Conservation (phyloP, 2,329 filamentous ascomycete species). For the Colletotrichum navitas region DNA sequence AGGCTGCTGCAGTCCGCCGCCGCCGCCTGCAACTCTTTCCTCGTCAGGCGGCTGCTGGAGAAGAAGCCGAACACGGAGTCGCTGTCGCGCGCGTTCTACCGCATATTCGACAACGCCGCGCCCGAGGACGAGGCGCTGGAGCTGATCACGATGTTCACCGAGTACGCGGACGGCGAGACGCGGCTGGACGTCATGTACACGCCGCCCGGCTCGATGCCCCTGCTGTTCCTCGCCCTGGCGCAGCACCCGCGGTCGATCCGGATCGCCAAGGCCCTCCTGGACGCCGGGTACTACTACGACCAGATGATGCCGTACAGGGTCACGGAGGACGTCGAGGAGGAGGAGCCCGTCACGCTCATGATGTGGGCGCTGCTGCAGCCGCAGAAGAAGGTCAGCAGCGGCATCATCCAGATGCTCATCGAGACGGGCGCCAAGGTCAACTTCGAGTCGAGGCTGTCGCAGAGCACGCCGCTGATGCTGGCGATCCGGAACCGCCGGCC, state of each 20-base stretch:
- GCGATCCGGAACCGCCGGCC: slow-evolving; percentile 67
- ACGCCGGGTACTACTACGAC: slow-evolving; percentile 72
- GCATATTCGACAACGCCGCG: slow-evolving; percentile 65
- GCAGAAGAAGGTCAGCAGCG: slow-evolving; percentile 71
- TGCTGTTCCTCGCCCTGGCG: slow-evolving; percentile 65
- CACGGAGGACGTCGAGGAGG: slow-evolving; percentile 62
- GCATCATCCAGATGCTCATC: slow-evolving; percentile 69
- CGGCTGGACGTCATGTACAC: slow-evolving; percentile 64
- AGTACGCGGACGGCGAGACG: slow-evolving; percentile 61
- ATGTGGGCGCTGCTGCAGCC: slow-evolving; percentile 73
- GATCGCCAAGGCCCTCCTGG: slow-evolving; percentile 65
- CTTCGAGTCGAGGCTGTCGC: slow-evolving; percentile 64
- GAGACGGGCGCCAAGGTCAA: slow-evolving; percentile 68
- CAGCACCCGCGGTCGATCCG: slow-evolving; percentile 67
- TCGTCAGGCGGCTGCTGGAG: slow-evolving; percentile 64
- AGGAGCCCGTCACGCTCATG: slow-evolving; percentile 69
- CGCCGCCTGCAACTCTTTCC: slow-evolving; percentile 61
- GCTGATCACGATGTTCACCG: slow-evolving; percentile 65
- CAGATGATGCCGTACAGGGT: slow-evolving; percentile 61
- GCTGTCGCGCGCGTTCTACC: slow-evolving; percentile 66
- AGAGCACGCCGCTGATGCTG: slow-evolving; percentile 69
- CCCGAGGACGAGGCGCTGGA: slow-evolving; percentile 64
- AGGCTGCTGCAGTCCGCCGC: slow-evolving; percentile 67
- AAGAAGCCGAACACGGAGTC: slow-evolving; percentile 63
- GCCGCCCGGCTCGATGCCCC: slow-evolving; percentile 58